A percentile compares a stretch with the other conserved stretches of the same genome.
Evolutionary conservation across 2,329 filamentous ascomycete genomes (phyloP).

Genomic region (Verticillium alfalfae): DNA sequence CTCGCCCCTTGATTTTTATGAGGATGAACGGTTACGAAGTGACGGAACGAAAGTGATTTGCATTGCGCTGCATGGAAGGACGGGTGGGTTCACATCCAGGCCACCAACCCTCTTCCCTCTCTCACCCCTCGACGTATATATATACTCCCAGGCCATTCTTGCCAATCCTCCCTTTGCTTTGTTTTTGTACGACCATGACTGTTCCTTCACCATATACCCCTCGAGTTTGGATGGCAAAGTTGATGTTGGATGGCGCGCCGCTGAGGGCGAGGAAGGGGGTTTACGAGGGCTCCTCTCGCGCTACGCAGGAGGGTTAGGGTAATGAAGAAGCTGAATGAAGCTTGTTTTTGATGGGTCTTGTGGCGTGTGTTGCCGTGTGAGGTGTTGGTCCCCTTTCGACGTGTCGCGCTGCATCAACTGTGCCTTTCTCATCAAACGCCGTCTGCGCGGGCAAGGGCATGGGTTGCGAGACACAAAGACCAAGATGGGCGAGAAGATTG

Average conservation of each 20-base stretch:
- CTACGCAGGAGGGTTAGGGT: neutral
- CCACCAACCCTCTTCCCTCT: neutral
- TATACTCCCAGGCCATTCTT: neutral
- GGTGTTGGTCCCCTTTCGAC: too few relatives aligned
- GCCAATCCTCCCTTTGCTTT: neutral
- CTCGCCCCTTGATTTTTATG: neutral
- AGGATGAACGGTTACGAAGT: neutral
- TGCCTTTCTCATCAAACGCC: neutral
- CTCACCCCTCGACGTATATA: neutral
- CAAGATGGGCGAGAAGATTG: too few relatives aligned
- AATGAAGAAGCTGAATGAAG: neutral
- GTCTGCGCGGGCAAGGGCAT: too few relatives aligned
- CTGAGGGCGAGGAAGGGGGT: neutral
- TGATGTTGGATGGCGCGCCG: neutral
- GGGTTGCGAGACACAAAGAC: too few relatives aligned
- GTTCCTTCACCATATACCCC: constrained; percentile 1
- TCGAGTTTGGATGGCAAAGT: neutral
- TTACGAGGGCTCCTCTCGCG: neutral
- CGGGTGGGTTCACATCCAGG: neutral
- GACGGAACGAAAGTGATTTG: neutral
- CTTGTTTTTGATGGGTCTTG: neutral
- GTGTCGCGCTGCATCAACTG: neutral
- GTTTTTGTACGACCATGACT: neutral
- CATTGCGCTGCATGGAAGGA: neutral
- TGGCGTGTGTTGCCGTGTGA: neutral